Base-by-base conservation (phyloP, 106 monocot genomes). In the Xerophyta viscosa region DNA sequence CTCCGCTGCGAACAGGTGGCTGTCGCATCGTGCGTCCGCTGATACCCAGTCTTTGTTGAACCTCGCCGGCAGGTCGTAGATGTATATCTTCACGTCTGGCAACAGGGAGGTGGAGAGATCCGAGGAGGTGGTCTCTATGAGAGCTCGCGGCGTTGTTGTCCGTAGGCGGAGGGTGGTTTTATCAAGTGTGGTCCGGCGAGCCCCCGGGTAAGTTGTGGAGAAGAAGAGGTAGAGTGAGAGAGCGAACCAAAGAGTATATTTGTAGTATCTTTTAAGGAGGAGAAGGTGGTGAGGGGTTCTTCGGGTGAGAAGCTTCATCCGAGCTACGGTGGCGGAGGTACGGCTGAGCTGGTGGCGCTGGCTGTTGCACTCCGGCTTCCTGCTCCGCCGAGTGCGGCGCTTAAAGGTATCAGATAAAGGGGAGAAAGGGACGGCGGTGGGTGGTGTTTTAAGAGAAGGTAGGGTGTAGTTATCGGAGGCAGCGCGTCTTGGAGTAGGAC, bases 1-100 rank as follows among this genome's bases (percentile, higher is more conserved):
- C 63, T 96, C 96, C n/a, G 96, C 72, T 0, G 82, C 89, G 64
- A 96, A 96, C 54, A 96, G 70, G 46, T 96, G 96, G 62, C 67
- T 27, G 10, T 61, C 50, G 65, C 96, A 96, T 2, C 96, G 66
- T 13, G 76, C 68, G 57, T 89, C 66, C 43, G 48, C 6, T 10
- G 65, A 20, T 14, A 82, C 62, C 96, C 89, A 96, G 62, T 60
- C 73, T 6, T 24, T 27, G 63, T 85, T 85, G 69, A 58, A 85
- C 20, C 50, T n/a, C 1, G 73, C 11, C 13, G 96, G 89, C 5
- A 96, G 77, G 8, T 96, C 82, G 79, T 98, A 98, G 47, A 89
- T 57, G 62, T 79, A 98, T 65, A 98, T 85, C 27, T 42, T 56
- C 11, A 69, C 20, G 8, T 41, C 56, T 2, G 58, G 13, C 10